Base-by-base conservation (phyloP, 2,329 filamentous ascomycete genomes). In the Arachnomyces sp. region DNA sequence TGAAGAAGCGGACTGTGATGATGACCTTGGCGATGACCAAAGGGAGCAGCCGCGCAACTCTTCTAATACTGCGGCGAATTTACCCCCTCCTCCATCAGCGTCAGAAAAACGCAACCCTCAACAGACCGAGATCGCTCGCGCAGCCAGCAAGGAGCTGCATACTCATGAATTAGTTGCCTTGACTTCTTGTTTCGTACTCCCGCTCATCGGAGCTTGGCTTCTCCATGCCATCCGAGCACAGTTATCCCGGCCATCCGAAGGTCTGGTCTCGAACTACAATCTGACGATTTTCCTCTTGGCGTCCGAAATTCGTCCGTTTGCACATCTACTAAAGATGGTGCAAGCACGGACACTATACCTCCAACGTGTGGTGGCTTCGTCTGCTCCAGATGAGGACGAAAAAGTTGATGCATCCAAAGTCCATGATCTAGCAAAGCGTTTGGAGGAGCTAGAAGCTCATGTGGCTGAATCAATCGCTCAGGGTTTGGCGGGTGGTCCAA, bases 221-320 rank as follows among this genome's bases (percentile, higher is more conserved):
- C 71, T 96, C 8, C 89, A 95, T 57, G 69, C 78, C 14, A 84
- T 95, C 43, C 79, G 90, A 37, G 75, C 74, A 7, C 86, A 90
- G 52, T 76, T 96, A 13, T 89, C 84, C 16, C 75, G 85, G 2
- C 86, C 85, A 0, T 88, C 87, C 0, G 88, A 93, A 59, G 86
- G 86, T 1, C 70, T 96, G 8, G 82, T 96, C 5, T 94, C 87
- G 3, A 86, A 95, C 61, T 93, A 90, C 65, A 95, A 95, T 60
- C 72, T 96, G 40, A 88, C 83, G 9, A 86, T 96, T 38, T 96
- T 95, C 61, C 70, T 95, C 2, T 73, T 95, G 13, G 86, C 84
- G 1, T 85, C 90, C 3, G 90, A 96, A 63, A 70, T 95, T 18
- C 81, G 86, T 3, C 90, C 90, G 0, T 68, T 88, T 36, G 78